Evolutionary conservation across 179 eudicot species (phyloP), one percentile per base, ranked within the genome.

Genomic region (Patellifolia procumbens): DNA sequence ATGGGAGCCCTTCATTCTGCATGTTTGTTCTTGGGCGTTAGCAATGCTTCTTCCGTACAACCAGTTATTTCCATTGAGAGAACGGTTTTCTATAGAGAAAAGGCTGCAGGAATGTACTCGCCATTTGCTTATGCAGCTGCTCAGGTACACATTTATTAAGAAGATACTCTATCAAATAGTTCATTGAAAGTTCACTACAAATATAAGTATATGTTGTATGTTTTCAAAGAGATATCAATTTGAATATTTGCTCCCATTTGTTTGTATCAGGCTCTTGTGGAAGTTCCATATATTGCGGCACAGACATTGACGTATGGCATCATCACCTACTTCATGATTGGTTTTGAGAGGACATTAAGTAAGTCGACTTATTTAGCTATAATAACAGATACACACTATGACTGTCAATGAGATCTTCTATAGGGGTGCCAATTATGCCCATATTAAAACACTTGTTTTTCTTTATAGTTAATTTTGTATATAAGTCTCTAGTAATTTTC

Each of bases 31-130:
- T 79, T 95, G 80, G 99, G 99, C 12, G 89, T 95, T 55, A 93
- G 87, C 76, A 95, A 95, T 77, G 84, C 99, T 63, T 85, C 97
- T 15, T 86, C 97, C 7, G 97, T 95, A 53, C 99, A 95, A 79
- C 97, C 99, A 37, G 80, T 95, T 46, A 81, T 95, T 81, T 82
- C 99, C 43, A 86, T 91, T 74, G 99, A 90, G 73, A 91, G 99
- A 82, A 81, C 93, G 26, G 99, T 95, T 52, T 95, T 91, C 82
- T 95, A 95, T 78, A 79, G 97, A 82, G 99, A 95, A 82, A 93
- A 78, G 76, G 95, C 97, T 58, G 99, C 99, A 68, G 97, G 99
- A 79, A 87, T 95, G 98, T 93, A 89, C 78, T 88, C 97, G 65
- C 88, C 99, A 42, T 58, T 88, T 46, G 88, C 99, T 45, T 95